Evolutionary conservation across 176 grass and related monocot genomes (phyloP).

Genomic region (Oryza meridionalis): DNA sequence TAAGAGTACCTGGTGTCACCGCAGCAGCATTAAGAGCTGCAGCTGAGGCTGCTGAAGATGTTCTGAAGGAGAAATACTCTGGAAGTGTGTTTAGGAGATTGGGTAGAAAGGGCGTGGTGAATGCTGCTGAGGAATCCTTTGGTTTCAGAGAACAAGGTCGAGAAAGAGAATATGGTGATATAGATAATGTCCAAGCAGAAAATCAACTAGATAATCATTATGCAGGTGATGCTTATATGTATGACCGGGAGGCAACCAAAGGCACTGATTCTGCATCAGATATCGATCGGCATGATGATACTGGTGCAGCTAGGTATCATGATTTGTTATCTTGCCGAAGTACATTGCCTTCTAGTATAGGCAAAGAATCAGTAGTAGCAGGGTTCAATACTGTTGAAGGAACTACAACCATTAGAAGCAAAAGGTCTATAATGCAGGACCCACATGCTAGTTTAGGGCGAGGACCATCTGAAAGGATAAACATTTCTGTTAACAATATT

Average conservation of each 20-base stretch:
- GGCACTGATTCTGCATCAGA: slow-evolving; percentile 45
- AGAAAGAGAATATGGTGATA: slow-evolving; percentile 43
- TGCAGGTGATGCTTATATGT: slow-evolving; percentile 44
- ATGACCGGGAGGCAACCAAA: slow-evolving; percentile 38
- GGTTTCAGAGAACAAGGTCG: slow-evolving; percentile 37
- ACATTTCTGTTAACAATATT: slow-evolving; percentile 65
- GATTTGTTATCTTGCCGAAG: slow-evolving; percentile 46
- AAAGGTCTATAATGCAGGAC: slow-evolving; percentile 51
- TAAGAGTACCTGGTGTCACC: slow-evolving; percentile 54
- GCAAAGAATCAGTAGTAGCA: slow-evolving; percentile 45
- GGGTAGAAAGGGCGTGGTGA: slow-evolving; percentile 40
- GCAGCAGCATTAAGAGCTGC: slow-evolving; percentile 63
- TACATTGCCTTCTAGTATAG: slow-evolving; percentile 38
- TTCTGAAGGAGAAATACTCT: slow-evolving; percentile 44
- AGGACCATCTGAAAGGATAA: slow-evolving; percentile 61
- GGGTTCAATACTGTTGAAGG: slow-evolving; percentile 43
- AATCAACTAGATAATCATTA: slow-evolving; percentile 46
- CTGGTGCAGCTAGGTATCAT: slow-evolving; percentile 39
- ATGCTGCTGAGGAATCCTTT: slow-evolving; percentile 32
- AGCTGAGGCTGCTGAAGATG: slow-evolving; percentile 74
- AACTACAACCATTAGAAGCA: slow-evolving; percentile 55
- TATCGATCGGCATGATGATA: slow-evolving; percentile 51
- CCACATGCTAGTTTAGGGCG: slow-evolving; percentile 46
- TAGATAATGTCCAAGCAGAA: slow-evolving; percentile 3
- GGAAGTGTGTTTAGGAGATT: slow-evolving; percentile 83